Conservation (phyloP, 176 grass and related monocot species). For the Hyparrhenia diplandra region DNA sequence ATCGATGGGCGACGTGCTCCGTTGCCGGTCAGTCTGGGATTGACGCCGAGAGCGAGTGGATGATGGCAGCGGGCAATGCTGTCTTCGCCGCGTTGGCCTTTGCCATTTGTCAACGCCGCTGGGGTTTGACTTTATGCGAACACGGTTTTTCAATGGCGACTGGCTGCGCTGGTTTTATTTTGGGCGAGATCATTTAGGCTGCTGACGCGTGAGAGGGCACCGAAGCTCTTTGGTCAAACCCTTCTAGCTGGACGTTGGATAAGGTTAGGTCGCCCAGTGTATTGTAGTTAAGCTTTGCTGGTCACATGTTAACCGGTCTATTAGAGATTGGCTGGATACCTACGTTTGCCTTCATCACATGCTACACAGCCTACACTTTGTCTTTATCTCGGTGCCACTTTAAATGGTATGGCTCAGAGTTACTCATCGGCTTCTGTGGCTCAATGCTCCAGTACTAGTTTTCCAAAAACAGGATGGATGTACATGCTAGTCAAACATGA, state of each 20-base stretch:
- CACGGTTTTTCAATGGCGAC: background rate
- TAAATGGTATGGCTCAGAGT: background rate
- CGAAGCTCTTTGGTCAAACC: background rate
- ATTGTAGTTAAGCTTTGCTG: background rate
- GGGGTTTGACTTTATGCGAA: slow-evolving; percentile 26
- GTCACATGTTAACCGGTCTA: background rate
- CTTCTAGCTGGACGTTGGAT: background rate
- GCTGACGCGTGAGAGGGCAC: background rate
- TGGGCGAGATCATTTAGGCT: background rate
- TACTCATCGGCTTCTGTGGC: background rate
- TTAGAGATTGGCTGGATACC: background rate
- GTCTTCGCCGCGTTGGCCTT: background rate
- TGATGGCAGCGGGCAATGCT: slow-evolving; percentile 15
- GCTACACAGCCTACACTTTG: background rate
- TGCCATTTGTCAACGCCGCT: slow-evolving; percentile 16
- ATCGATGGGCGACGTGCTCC: background rate
- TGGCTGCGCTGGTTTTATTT: too few relatives aligned
- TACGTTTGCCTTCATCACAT: background rate
- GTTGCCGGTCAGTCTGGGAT: background rate
- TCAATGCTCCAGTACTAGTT: background rate
- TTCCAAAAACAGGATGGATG: background rate
- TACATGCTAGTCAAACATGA: slow-evolving; percentile 7
- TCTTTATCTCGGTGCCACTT: background rate
- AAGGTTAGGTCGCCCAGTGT: background rate
- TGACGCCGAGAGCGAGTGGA: background rate